These are phyloP conservation scores for Colletotrichum sansevieriae DNA, from an alignment of 2,329 filamentous ascomycete species.

Conservation along the genomic window DNA sequence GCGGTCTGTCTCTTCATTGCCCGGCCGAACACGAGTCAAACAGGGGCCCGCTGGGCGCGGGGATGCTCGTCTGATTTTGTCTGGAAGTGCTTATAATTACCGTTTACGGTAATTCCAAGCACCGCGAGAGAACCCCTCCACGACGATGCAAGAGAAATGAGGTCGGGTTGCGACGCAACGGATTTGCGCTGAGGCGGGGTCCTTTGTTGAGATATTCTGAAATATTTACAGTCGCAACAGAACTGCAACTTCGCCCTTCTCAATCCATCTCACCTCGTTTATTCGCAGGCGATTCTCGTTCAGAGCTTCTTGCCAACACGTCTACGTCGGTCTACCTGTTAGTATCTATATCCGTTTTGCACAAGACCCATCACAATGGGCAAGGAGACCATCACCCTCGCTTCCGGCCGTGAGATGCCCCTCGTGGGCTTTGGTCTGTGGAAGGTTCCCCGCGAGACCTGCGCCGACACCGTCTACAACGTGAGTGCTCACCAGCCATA, in stretches of 20 bases:
- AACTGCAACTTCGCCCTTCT: background rate
- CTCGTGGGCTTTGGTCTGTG: constrained; percentile 76
- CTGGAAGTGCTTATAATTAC: background rate
- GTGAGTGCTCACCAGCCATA: background rate
- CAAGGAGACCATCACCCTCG: constrained; percentile 59
- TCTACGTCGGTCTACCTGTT: background rate
- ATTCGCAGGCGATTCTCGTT: background rate
- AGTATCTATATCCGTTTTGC: background rate
- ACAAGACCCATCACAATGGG: constrained; percentile 22
- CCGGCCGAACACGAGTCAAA: constrained; percentile 33
- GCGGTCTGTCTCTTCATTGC: background rate
- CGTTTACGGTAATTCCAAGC: background rate
- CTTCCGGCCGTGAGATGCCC: constrained; percentile 65
- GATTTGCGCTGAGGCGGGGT: no score
- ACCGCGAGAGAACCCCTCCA: constrained; percentile 18
- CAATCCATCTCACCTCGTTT: no score
- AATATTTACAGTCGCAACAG: background rate
- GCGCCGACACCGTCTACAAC: constrained; percentile 73
- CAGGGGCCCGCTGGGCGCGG: constrained; percentile 31
- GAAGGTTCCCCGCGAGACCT: constrained; percentile 69
- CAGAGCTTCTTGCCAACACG: background rate
- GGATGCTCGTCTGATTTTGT: constrained; percentile 29
- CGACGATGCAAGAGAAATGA: constrained; percentile 12
- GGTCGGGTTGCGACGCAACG: no score
- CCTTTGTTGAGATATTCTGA: no score